phyloP scores from a whole-genome alignment of 140 eudicot species.

The Ambrosia hybrid region DNA sequence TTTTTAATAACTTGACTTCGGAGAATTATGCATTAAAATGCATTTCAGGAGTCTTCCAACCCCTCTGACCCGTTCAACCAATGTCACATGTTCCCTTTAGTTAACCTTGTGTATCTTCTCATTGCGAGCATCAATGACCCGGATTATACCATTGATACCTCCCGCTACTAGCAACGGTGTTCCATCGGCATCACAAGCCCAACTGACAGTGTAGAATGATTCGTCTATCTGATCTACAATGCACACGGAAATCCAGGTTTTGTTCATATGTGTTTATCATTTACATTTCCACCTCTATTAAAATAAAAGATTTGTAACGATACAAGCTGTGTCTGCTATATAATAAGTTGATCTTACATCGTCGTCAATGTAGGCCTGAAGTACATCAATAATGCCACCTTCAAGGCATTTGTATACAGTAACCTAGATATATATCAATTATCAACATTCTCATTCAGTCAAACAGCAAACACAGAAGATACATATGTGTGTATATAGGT shows the following conservation, averaged over 20 bases:
- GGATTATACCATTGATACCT: conserved; percentile 89
- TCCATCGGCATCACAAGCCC: conserved; percentile 88
- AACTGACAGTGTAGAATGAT: conserved; percentile 91
- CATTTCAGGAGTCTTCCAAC: too few species aligned
- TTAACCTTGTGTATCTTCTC: conserved; percentile 91
- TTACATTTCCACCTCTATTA: conserved; percentile 2
- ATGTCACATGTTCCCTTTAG: neutral
- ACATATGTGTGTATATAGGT: neutral
- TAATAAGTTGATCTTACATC: conserved; percentile 60
- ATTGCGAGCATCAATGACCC: conserved; percentile 89
- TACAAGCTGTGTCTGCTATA: neutral
- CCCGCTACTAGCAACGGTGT: conserved; percentile 88
- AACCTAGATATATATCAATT: conserved; percentile 46
- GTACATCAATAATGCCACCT: conserved; percentile 92
- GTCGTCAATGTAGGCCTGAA: conserved; percentile 91
- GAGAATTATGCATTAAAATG: too few species aligned
- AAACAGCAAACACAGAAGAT: neutral
- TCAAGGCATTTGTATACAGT: conserved; percentile 91
- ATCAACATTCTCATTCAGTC: neutral
- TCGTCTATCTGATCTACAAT: conserved; percentile 88
- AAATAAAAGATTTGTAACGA: neutral
- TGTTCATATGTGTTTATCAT: conserved; percentile 31
- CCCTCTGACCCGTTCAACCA: too few species aligned
- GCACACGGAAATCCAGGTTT: conserved; percentile 35
- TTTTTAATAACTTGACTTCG: too few species aligned